Conservation (phyloP, 2,329 filamentous ascomycete species). For the Alternaria brassicicola region DNA sequence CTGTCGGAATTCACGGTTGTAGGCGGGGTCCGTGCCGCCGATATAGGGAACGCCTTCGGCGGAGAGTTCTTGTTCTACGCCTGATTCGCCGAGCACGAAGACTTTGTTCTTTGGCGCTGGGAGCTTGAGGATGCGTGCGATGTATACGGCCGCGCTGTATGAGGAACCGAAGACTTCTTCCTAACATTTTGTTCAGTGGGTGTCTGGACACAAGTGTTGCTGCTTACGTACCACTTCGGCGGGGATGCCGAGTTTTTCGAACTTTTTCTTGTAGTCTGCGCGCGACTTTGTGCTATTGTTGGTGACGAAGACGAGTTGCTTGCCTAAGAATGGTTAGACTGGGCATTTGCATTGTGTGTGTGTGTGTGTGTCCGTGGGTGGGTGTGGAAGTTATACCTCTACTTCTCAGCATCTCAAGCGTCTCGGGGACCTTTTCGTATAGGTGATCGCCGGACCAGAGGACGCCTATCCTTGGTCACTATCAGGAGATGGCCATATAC, state of each 20-base stretch:
- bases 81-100: constrained; percentile 88
- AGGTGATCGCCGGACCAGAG: constrained; percentile 95
- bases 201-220: too few species aligned
- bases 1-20: constrained; percentile 73
- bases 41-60: constrained; percentile 80
- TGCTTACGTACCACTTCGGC: constrained; percentile 62
- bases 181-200: too few species aligned
- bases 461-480: constrained; percentile 71
- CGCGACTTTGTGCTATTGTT: constrained; percentile 99
- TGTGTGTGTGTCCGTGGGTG: too few species aligned
- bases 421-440: constrained; percentile 84
- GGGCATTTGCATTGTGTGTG: too few species aligned
- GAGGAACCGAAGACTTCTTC: constrained; percentile 97
- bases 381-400: constrained; percentile 76
- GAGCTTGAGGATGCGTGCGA: constrained; percentile 85
- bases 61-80: constrained; percentile 86
- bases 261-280: constrained; percentile 89
- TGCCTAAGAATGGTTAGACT: constrained; percentile 64
- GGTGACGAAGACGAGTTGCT: constrained; percentile 92
- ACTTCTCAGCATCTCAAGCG: constrained; percentile 78
- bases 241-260: constrained; percentile 79
- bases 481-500: constrained; percentile 33
- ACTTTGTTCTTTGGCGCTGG: constrained; percentile 85
- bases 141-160: constrained; percentile 95
- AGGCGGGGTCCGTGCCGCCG: constrained; percentile 82